Conservation (phyloP, 1,284 basidiomycete genomes). For the Naganishia sp. region DNA sequence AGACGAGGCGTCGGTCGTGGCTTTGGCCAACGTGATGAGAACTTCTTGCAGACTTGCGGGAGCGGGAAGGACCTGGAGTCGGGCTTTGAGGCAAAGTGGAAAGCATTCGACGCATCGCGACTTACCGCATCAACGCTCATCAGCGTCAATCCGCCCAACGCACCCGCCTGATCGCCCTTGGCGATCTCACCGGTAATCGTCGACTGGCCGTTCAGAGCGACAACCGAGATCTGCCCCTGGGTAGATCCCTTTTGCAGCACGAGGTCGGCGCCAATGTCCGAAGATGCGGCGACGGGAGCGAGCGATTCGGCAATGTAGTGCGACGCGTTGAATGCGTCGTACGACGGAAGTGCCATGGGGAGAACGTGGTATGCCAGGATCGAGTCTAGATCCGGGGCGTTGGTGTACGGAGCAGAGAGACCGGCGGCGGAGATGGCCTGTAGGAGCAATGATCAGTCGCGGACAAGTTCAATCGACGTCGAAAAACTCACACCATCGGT, state of each 20-base stretch:
- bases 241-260: constrained; percentile 37
- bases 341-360: constrained; percentile 26
- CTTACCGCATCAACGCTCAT: constrained; percentile 44
- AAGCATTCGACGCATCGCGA: background rate
- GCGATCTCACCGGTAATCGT: constrained; percentile 40
- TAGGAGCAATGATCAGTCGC: background rate
- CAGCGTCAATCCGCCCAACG: constrained; percentile 31
- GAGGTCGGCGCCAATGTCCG: constrained; percentile 36
- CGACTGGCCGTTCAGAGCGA: constrained; percentile 37
- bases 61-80: constrained; percentile 24
- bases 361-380: constrained; percentile 41
- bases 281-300: constrained; percentile 19
- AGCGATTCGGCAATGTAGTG: constrained; percentile 27
- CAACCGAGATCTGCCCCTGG: constrained; percentile 35
- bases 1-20: constrained; percentile 18
- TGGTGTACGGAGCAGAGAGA: constrained; percentile 39
- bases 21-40: constrained; percentile 33
- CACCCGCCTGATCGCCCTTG: constrained; percentile 39
- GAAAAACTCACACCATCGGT: constrained; percentile 37
- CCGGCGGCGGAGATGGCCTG: constrained; percentile 42
- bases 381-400: constrained; percentile 36
- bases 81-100: background rate
- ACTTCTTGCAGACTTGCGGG: constrained; percentile 34
- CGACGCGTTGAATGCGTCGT: constrained; percentile 3
- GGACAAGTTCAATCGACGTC: background rate